phyloP scores from a whole-genome alignment of 2,329 filamentous ascomycete genomes.

The Thyridium curvatum region DNA sequence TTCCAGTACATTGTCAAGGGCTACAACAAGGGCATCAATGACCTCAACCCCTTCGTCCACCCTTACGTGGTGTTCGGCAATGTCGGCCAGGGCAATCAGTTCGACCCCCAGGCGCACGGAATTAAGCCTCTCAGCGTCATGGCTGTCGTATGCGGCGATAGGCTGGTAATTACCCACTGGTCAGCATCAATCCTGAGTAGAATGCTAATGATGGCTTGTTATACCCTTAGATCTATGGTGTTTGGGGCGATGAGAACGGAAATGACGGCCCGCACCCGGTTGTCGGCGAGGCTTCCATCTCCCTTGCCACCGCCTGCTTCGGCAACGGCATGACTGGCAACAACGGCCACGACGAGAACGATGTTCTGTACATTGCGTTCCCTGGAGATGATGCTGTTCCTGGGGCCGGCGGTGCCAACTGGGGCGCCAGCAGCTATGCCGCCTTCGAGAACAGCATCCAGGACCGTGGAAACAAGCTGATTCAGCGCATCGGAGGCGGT shows the following conservation, averaged over 20 bases:
- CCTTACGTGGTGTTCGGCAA: constrained; percentile 51
- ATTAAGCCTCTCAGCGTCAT: constrained; percentile 40
- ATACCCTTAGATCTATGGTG: constrained; percentile 34
- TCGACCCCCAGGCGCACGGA: constrained; percentile 30
- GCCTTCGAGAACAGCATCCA: constrained; percentile 49
- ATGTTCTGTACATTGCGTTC: constrained; percentile 60
- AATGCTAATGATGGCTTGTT: not conserved
- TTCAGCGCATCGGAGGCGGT: constrained; percentile 26
- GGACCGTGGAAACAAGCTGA: constrained; percentile 42
- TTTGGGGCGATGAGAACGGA: constrained; percentile 50
- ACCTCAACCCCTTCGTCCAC: constrained; percentile 45
- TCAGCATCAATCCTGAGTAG: too few relatives aligned
- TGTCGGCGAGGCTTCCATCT: constrained; percentile 41
- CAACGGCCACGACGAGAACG: constrained; percentile 46
- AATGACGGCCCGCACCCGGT: constrained; percentile 28
- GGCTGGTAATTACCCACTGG: constrained; percentile 30
- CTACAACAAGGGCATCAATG: constrained; percentile 29
- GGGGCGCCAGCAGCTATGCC: constrained; percentile 40
- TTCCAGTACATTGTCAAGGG: constrained; percentile 29
- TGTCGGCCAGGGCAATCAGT: constrained; percentile 25
- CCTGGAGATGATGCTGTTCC: constrained; percentile 49
- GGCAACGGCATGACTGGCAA: constrained; percentile 44
- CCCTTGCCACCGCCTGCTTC: constrained; percentile 40
- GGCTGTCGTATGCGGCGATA: constrained; percentile 44
- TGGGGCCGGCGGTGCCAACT: constrained; percentile 44